Percentiles rank a stretch among this genome's conserved stretches.
These are phyloP conservation scores for Exophiala lecanii-corni DNA, from an alignment of 2,329 filamentous ascomycete genomes.

Conservation along the genomic window DNA sequence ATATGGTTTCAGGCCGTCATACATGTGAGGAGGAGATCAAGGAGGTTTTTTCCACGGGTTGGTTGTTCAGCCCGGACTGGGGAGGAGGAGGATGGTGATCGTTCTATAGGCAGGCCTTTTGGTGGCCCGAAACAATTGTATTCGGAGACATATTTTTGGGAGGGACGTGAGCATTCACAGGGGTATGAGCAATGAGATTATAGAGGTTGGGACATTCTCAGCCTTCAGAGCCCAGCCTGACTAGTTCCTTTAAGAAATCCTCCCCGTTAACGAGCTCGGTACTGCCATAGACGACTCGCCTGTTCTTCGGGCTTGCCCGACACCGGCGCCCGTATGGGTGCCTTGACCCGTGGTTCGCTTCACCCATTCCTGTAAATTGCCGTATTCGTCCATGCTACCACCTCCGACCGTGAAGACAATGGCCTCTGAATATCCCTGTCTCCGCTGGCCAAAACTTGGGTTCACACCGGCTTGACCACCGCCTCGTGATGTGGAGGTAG, in stretches of 20 bases:
- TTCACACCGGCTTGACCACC: slow-evolving; percentile 43
- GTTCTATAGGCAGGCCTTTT: too few species aligned
- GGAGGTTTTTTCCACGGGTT: too few species aligned
- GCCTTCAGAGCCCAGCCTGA: slow-evolving; percentile 53
- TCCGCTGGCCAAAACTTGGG: slow-evolving; percentile 83
- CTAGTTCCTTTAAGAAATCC: slow-evolving; percentile 56
- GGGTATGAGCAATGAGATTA: background rate
- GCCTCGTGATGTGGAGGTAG: slow-evolving; percentile 43
- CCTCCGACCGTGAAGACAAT: slow-evolving; percentile 94
- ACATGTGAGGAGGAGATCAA: too few species aligned
- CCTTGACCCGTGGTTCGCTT: slow-evolving; percentile 60
- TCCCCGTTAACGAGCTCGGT: slow-evolving; percentile 67
- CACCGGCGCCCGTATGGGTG: slow-evolving; percentile 46
- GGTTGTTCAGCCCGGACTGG: too few species aligned
- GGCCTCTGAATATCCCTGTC: slow-evolving; percentile 84
- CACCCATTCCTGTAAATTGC: slow-evolving; percentile 95
- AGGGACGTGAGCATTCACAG: too few species aligned
- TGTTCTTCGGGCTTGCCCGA: slow-evolving; percentile 53
- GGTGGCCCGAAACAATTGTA: too few species aligned
- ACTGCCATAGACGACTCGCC: slow-evolving; percentile 88
- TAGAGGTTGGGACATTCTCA: slow-evolving; percentile 20
- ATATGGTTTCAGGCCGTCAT: too few species aligned
- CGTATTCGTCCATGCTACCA: slow-evolving; percentile 98
- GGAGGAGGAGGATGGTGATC: too few species aligned
- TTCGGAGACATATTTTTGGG: too few species aligned